Conservation (phyloP, 805 yeast genomes). For the Candida nemodendra region DNA sequence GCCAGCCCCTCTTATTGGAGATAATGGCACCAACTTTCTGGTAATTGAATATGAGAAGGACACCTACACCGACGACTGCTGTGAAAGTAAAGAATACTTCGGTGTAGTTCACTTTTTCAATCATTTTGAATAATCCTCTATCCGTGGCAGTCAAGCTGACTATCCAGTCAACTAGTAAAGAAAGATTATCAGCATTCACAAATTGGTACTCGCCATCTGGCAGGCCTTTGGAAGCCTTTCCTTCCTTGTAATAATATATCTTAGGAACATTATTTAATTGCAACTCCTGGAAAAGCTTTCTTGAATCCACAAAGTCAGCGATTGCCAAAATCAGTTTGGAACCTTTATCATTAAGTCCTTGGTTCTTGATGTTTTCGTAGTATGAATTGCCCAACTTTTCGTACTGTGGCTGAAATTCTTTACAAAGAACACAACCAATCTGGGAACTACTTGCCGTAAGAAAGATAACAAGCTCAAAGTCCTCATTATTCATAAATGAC, state of each 20-base stretch:
- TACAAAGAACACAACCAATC: conserved; percentile 77
- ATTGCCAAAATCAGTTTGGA: conserved; percentile 64
- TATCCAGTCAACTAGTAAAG: conserved; percentile 36
- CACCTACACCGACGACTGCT: conserved; percentile 33
- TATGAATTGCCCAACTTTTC: conserved; percentile 63
- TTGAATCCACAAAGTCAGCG: conserved; percentile 67
- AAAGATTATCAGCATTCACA: conserved; percentile 40
- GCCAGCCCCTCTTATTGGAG: conserved; percentile 67
- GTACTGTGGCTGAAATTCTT: conserved; percentile 64
- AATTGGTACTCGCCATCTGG: conserved; percentile 44
- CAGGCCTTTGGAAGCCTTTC: conserved; percentile 22
- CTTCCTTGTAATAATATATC: conserved; percentile 40
- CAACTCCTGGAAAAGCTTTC: conserved; percentile 50
- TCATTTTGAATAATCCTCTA: conserved; percentile 31
- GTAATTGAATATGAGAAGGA: conserved; percentile 31
- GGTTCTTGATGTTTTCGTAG: conserved; percentile 43
- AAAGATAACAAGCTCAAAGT: conserved; percentile 61
- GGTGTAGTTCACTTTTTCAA: conserved; percentile 43
- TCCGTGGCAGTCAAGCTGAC: conserved; percentile 18
- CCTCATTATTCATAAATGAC: conserved; percentile 56
- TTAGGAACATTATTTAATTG: conserved; percentile 76
- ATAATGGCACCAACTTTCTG: conserved; percentile 39
- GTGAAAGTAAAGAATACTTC: conserved; percentile 37
- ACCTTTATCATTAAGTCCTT: conserved; percentile 50
- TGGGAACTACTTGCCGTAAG: conserved; percentile 73